Conservation (phyloP, 2,329 filamentous ascomycete genomes). For the Moelleriella libera region DNA sequence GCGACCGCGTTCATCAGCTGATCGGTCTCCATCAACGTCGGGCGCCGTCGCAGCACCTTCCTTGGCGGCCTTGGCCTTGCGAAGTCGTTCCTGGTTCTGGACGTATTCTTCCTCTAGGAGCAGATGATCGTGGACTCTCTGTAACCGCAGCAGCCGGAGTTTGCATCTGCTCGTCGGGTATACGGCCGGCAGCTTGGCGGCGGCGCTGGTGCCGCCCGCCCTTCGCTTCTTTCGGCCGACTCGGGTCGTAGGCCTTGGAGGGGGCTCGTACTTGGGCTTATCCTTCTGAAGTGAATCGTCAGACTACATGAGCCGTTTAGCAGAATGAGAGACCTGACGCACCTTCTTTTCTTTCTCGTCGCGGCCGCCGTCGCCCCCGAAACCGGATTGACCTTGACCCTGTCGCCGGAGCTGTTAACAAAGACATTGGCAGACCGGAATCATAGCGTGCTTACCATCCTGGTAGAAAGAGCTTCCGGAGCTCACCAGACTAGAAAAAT, state of each 20-base stretch:
- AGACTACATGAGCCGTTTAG: constrained; percentile 1
- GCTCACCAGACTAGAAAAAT: no score
- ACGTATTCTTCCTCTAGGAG: constrained; percentile 97
- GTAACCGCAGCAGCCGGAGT: constrained; percentile 91
- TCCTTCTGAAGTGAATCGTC: constrained; percentile 57
- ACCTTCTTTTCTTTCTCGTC: constrained; percentile 94
- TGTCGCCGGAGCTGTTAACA: constrained; percentile 16
- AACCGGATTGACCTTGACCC: constrained; percentile 79
- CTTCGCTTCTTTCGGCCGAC: constrained; percentile 98
- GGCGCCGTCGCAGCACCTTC: constrained; percentile 53
- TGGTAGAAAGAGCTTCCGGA: not conserved
- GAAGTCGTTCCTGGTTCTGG: constrained; percentile 92
- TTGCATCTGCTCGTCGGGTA: constrained; percentile 97
- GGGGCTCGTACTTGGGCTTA: constrained; percentile 99
- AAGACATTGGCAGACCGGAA: not conserved
- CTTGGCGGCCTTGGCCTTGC: constrained; percentile 77
- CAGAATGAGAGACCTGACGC: constrained; percentile 8
- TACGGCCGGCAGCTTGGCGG: constrained; percentile 86
- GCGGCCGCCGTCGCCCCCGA: constrained; percentile 66
- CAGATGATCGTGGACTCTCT: constrained; percentile 94
- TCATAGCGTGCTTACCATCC: not conserved
- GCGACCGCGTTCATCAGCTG: constrained; percentile 85
- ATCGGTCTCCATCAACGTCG: constrained; percentile 64
- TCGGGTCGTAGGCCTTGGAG: constrained; percentile 89
- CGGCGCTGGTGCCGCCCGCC: constrained; percentile 80